These are phyloP conservation scores for Tritrichomonas musculus DNA, from an alignment of 208 protist species.

Conservation along the genomic window DNA sequence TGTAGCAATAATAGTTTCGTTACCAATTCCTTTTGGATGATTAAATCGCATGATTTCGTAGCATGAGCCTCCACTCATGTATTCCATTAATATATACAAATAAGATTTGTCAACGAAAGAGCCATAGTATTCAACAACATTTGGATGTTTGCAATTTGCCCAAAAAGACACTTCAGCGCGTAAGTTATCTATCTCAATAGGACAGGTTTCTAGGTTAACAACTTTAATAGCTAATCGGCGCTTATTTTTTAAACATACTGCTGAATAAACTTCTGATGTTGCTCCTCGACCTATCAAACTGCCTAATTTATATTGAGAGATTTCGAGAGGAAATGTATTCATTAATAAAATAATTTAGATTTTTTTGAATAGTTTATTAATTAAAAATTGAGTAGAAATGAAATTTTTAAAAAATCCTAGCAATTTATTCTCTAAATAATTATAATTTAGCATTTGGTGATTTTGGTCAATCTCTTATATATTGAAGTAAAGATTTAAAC, in stretches of 20 bases:
- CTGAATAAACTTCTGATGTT: not conserved
- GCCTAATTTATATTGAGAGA: not conserved
- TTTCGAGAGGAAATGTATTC: not conserved
- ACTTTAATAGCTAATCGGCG: not conserved
- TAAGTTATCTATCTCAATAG: not conserved
- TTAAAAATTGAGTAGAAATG: too few species aligned
- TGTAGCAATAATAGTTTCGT: conserved; percentile 41
- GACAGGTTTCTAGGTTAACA: not conserved
- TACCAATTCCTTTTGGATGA: not conserved
- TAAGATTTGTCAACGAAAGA: not conserved
- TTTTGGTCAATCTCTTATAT: too few species aligned
- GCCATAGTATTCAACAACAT: conserved; percentile 6
- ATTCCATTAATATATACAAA: conserved; percentile 12
- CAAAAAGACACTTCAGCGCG: not conserved
- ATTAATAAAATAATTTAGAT: too few species aligned
- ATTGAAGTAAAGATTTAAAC: too few species aligned
- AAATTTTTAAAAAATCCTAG: too few species aligned
- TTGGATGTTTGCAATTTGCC: not conserved
- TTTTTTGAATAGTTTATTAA: too few species aligned
- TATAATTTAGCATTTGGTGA: too few species aligned
- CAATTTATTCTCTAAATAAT: too few species aligned
- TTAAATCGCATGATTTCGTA: not conserved
- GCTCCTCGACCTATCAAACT: not conserved
- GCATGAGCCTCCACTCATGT: not conserved
- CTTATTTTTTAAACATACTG: not conserved